Percentiles rank a stretch among this genome's conserved stretches.
Conservation (phyloP, 75 land plant species). For the Sequoia sempervirens region DNA sequence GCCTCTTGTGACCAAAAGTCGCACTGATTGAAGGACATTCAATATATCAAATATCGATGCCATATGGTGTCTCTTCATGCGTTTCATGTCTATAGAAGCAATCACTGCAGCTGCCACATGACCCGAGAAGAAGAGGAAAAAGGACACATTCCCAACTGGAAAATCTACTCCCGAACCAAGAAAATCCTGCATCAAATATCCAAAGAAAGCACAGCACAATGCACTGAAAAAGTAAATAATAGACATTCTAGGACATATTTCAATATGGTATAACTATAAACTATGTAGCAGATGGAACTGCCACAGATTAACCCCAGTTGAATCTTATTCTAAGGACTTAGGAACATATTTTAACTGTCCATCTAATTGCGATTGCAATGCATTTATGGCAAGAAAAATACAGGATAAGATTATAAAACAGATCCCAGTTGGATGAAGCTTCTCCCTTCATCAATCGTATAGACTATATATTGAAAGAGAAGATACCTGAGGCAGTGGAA, state of each 20-base stretch:
- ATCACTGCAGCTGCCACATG: conserved; percentile 74
- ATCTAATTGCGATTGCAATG: neutral
- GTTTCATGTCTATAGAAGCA: conserved; percentile 70
- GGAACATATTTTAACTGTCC: neutral
- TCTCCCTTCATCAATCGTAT: neutral
- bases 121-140: conserved; percentile 77
- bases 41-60: conserved; percentile 45
- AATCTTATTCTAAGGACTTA: neutral
- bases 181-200: conserved; percentile 35
- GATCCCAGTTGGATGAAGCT: neutral
- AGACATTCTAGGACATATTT: neutral
- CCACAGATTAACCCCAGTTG: neutral
- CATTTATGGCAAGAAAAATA: neutral
- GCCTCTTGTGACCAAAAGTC: conserved; percentile 60
- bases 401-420: neutral
- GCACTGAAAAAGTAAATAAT: neutral
- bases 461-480: neutral
- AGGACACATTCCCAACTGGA: conserved; percentile 81
- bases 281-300: neutral
- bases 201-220: neutral
- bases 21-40: conserved; percentile 47
- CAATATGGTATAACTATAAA: neutral
- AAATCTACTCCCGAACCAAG: conserved; percentile 71
- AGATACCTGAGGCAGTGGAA: conserved; percentile 58
- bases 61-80: conserved; percentile 33